These are phyloP conservation scores for Mycena polygramma DNA, from an alignment of 768 basidiomycete genomes.

Conservation along the genomic window DNA sequence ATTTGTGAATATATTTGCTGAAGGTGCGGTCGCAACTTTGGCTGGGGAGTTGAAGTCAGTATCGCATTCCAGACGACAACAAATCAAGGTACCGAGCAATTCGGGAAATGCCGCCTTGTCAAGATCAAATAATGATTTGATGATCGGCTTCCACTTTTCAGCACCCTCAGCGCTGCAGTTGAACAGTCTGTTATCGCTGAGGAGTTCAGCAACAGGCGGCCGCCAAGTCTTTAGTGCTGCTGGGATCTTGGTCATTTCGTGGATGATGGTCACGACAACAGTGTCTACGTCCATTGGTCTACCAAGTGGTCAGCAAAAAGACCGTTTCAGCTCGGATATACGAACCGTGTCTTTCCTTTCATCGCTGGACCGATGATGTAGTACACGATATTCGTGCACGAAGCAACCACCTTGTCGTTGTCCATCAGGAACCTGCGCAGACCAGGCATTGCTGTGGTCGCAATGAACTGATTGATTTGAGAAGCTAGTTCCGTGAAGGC, in stretches of 20 bases:
- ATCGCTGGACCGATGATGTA: constrained; percentile 86
- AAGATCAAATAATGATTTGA: constrained; percentile 84
- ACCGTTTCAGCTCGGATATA: background rate
- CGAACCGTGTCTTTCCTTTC: constrained; percentile 81
- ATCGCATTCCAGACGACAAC: constrained; percentile 47
- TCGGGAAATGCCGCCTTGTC: constrained; percentile 92
- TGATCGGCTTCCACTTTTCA: constrained; percentile 79
- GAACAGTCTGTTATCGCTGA: constrained; percentile 92
- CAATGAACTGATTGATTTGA: constrained; percentile 80
- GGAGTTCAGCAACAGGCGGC: constrained; percentile 79
- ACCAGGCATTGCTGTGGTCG: constrained; percentile 76
- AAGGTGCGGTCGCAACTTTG: constrained; percentile 86
- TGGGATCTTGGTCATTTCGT: constrained; percentile 84
- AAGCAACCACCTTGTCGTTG: constrained; percentile 82
- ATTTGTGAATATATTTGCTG: constrained; percentile 96
- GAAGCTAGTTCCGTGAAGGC: constrained; percentile 58
- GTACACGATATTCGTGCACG: constrained; percentile 87
- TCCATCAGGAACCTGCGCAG: constrained; percentile 86
- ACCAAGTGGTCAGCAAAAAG: constrained; percentile 30
- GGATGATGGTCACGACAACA: constrained; percentile 73
- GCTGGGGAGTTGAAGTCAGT: constrained; percentile 53
- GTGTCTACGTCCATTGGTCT: constrained; percentile 86
- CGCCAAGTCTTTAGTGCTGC: constrained; percentile 89
- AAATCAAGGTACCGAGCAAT: constrained; percentile 71
- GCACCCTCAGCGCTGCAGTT: constrained; percentile 72